A percentile compares a stretch with the other conserved stretches of the same genome.
phyloP scores from a whole-genome alignment of 2,329 filamentous ascomycete species.

The Trichoderma semiorbis region DNA sequence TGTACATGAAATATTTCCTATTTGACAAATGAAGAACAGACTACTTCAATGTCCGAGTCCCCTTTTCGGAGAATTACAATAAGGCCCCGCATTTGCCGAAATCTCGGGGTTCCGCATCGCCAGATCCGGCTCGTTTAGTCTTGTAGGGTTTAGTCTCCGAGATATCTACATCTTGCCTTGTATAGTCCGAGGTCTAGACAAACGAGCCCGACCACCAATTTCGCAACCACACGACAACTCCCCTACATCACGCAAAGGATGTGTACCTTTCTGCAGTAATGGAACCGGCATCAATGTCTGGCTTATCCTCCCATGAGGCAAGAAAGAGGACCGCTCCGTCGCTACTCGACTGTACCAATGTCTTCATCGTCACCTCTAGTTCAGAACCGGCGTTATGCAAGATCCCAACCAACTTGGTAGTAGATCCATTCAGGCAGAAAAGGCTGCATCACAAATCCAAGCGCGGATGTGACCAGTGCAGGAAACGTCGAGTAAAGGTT shows the following conservation, averaged over 20 bases:
- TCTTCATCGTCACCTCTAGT: background rate
- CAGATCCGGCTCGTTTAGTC: background rate
- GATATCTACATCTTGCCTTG: background rate
- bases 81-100: background rate
- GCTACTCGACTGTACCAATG: background rate
- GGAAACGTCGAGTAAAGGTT: constrained; percentile 2
- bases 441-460: background rate
- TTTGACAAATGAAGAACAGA: background rate
- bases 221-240: background rate
- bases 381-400: background rate
- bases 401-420: background rate
- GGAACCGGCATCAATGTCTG: background rate
- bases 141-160: background rate
- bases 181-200: background rate
- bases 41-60: background rate
- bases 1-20: background rate
- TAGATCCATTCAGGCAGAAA: background rate
- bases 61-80: background rate
- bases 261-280: background rate
- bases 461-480: background rate
- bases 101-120: background rate
- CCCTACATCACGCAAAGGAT: background rate
- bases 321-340: background rate
- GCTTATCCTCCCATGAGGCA: background rate
- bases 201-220: background rate